These are phyloP conservation scores for Xenosphaeropsis pyriputrescens DNA, from an alignment of 2,329 filamentous ascomycete genomes.

Conservation along the genomic window DNA sequence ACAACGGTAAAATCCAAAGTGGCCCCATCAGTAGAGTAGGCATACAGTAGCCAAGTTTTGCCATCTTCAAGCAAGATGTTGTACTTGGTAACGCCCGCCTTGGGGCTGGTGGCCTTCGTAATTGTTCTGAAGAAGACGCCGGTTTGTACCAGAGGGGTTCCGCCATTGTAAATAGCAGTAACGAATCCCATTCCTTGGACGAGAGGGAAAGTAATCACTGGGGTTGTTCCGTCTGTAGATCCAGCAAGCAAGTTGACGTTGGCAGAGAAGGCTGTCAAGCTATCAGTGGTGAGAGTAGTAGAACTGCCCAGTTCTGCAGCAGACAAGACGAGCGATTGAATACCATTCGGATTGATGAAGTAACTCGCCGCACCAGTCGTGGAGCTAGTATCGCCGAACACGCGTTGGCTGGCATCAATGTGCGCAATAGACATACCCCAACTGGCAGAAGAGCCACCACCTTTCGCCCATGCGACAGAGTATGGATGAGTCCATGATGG, in stretches of 20 bases:
- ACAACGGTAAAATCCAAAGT: constrained; percentile 53
- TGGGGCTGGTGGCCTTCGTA: constrained; percentile 38
- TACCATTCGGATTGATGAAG: constrained; percentile 69
- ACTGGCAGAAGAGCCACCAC: constrained; percentile 44
- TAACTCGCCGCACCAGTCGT: constrained; percentile 47
- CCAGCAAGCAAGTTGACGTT: constrained; percentile 53
- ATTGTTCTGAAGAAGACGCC: constrained; percentile 61
- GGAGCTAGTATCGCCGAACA: constrained; percentile 41
- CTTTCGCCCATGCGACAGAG: constrained; percentile 51
- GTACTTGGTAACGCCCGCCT: constrained; percentile 61
- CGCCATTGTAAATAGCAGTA: constrained; percentile 59
- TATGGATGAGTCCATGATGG: constrained; percentile 67
- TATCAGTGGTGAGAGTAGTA: constrained; percentile 40
- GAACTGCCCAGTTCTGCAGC: constrained; percentile 53
- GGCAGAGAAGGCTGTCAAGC: constrained; percentile 40
- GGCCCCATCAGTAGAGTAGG: constrained; percentile 40
- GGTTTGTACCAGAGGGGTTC: constrained; percentile 59
- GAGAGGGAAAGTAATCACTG: constrained; percentile 62
- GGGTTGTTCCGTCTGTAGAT: constrained; percentile 25
- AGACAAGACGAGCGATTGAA: constrained; percentile 69
- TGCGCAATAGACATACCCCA: constrained; percentile 73
- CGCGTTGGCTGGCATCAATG: constrained; percentile 49
- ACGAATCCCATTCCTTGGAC: constrained; percentile 85
- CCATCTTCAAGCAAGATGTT: constrained; percentile 57
- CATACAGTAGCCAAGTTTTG: constrained; percentile 69